Base-by-base conservation (phyloP, 1,284 basidiomycete species). In the Dichomitus squalens region DNA sequence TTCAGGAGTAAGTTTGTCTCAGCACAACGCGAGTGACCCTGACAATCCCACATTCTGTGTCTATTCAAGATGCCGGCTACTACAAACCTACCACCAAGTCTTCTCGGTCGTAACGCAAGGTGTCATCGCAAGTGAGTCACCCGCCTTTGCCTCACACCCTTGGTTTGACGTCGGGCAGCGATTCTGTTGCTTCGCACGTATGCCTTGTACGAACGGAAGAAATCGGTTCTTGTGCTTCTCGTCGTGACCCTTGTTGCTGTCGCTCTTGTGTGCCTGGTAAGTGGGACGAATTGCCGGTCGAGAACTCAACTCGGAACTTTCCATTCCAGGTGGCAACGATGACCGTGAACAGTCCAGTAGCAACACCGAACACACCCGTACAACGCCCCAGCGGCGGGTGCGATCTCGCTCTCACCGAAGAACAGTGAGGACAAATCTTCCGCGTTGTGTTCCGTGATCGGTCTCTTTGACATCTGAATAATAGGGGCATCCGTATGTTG, bases 171-270 rank as follows among this genome's bases (percentile, higher is more conserved):
- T 12, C 44, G 16, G 9, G 2, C 29, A 63, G 61, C 50, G 14
- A 46, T 63, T 46, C 53, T 60, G 6, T n/a, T 57, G 20, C 48
- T 60, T 31, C 53, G 58, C 7, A 61, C 58, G 6, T 61, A 57
- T 23, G 63, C 63, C 0, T 36, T 64, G 39, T 61, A 64, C 29
- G 48, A 57, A 5, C 54, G 63, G 8, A 59, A 49, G 16, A 59
- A 38, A 23, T 44, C 55, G 1, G 39, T 64, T 20, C 59, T 64
- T 14, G 14, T 21, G 0, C n/a, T 57, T 3, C 57, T 64, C 8
- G 6, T 59, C 7, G 34, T 51, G 4, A 55, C 55, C 0, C 55
- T 57, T 21, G 8, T 61, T 2, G 52, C 44, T 7, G 61, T 57
- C 2, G 59, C 36, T 3, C n/a, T 55, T 23, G 47, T 49, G 4